A percentile compares a stretch with the other conserved stretches of the same genome.
Evolutionary conservation across 1,284 basidiomycete genomes (phyloP).

Genomic region (Boletellus deceptivus): DNA sequence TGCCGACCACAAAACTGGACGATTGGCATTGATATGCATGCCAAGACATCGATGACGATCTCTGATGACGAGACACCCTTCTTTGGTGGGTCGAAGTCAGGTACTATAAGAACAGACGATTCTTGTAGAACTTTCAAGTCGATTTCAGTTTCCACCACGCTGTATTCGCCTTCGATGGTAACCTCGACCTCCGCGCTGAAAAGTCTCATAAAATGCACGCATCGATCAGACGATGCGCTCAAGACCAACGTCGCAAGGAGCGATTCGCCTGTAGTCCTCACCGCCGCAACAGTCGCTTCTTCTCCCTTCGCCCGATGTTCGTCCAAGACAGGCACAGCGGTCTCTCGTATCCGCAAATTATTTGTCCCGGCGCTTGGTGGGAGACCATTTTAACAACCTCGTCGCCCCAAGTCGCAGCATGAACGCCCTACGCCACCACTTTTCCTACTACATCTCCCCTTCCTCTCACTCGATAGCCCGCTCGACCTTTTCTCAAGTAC

Average conservation of each 20-base stretch:
- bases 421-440: neutral
- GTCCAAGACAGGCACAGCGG: neutral
- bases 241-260: neutral
- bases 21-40: neutral
- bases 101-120: too few species aligned
- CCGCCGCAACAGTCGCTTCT: too few species aligned
- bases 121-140: neutral
- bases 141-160: neutral
- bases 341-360: neutral
- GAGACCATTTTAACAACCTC: neutral
- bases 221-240: neutral
- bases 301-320: neutral
- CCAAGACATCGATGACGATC: neutral
- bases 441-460: neutral
- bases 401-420: too few species aligned
- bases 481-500: slow-evolving; percentile 11
- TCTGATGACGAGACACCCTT: neutral
- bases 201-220: too few species aligned
- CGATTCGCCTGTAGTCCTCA: too few species aligned
- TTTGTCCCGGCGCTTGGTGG: too few species aligned
- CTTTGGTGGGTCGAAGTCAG: too few species aligned
- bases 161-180: neutral
- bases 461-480: too few species aligned
- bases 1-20: slow-evolving; percentile 8
- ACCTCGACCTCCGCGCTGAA: neutral